Conservation (phyloP, 2,329 filamentous ascomycete species). For the Aspergillus amoenus region DNA sequence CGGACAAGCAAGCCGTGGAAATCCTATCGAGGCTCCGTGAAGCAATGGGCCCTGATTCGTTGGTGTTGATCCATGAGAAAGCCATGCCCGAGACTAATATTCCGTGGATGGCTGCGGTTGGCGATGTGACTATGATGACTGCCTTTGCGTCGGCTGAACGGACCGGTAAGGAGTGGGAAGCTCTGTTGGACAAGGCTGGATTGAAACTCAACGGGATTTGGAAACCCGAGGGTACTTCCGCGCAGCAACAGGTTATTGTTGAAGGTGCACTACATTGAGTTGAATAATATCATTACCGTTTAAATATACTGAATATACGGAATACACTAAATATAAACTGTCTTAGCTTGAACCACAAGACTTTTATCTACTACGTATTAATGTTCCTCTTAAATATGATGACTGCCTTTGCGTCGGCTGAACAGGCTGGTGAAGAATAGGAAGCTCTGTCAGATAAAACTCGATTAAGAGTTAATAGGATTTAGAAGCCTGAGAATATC, state of each 20-base stretch:
- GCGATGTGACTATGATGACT: not conserved
- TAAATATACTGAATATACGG: no score
- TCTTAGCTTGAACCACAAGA: no score
- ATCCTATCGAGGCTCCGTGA: not conserved
- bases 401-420: not conserved
- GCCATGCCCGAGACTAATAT: not conserved
- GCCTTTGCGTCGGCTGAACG: not conserved
- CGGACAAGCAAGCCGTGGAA: not conserved
- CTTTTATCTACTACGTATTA: no score
- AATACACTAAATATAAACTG: no score
- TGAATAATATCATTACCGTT: no score
- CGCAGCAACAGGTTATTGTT: no score
- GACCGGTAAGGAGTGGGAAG: not conserved
- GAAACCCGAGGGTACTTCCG: not conserved
- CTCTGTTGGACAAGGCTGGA: not conserved
- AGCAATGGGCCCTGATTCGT: not conserved
- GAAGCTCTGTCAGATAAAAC: not conserved
- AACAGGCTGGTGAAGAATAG: not conserved
- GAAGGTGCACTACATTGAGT: no score
- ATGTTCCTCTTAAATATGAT: not conserved
- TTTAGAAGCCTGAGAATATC: not conserved
- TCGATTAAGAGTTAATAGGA: not conserved
- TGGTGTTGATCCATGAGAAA: not conserved
- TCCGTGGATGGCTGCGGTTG: not conserved
- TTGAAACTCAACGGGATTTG: not conserved